These are phyloP conservation scores for Eucommia ulmoides DNA, from an alignment of 257 asterid species.

Conservation along the genomic window DNA sequence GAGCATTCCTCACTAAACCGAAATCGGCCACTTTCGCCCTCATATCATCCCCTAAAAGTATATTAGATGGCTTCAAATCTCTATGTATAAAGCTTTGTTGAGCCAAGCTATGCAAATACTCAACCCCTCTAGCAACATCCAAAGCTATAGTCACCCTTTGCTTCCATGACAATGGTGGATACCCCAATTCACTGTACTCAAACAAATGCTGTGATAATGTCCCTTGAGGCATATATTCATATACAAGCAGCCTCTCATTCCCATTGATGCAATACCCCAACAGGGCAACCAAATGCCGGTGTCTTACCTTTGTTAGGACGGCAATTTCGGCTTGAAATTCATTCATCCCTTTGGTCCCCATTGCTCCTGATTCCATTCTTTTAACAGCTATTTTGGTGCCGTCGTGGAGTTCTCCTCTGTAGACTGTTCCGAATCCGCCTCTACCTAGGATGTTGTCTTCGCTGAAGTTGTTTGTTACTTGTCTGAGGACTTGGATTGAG, in stretches of 20 bases:
- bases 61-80: constrained; percentile 83
- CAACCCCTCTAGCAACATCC: constrained; percentile 93
- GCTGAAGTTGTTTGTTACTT: constrained; percentile 71
- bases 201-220: constrained; percentile 80
- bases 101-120: constrained; percentile 91
- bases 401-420: constrained; percentile 80
- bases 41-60: constrained; percentile 84
- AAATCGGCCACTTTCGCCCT: constrained; percentile 98
- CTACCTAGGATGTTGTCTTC: constrained; percentile 63
- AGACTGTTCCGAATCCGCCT: constrained; percentile 90
- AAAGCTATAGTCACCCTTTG: constrained; percentile 79
- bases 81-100: constrained; percentile 90
- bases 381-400: constrained; percentile 95
- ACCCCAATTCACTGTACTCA: constrained; percentile 53
- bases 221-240: constrained; percentile 93
- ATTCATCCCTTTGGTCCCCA: constrained; percentile 86
- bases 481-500: constrained; percentile 69
- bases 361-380: constrained; percentile 81
- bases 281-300: constrained; percentile 90
- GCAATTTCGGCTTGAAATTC: constrained; percentile 94
- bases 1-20: constrained; percentile 84
- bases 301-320: constrained; percentile 88
- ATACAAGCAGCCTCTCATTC: constrained; percentile 82
- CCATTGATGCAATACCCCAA: constrained; percentile 84
- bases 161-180: constrained; percentile 62